phyloP scores from a whole-genome alignment of 768 basidiomycete genomes.

The Boletus vinaceobasis region DNA sequence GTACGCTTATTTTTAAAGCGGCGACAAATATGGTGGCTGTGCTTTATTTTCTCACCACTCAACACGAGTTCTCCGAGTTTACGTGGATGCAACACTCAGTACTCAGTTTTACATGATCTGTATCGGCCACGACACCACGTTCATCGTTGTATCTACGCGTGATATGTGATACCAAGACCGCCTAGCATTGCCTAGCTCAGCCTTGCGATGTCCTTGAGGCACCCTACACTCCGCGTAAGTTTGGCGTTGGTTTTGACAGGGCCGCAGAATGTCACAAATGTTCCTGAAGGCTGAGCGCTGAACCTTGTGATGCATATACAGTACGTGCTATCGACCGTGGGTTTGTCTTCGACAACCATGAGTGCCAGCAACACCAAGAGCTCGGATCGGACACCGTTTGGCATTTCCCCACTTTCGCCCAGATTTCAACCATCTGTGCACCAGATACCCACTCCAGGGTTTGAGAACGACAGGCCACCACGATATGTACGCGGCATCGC shows the following conservation, averaged over 20 bases:
- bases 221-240: not conserved
- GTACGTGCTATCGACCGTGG: not conserved
- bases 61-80: constrained; percentile 7
- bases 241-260: not conserved
- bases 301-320: not conserved
- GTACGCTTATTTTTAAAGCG: constrained; percentile 37
- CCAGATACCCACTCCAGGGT: constrained; percentile 45
- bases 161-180: not conserved
- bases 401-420: constrained; percentile 23
- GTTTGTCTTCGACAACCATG: constrained; percentile 4
- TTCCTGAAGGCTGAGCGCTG: not conserved
- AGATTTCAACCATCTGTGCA: constrained; percentile 45
- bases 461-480: constrained; percentile 32
- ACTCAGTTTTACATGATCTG: not conserved
- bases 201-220: constrained; percentile 9
- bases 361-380: not conserved
- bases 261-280: not conserved
- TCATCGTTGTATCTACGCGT: too few species aligned
- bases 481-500: constrained; percentile 39
- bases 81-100: not conserved
- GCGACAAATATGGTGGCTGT: constrained; percentile 31
- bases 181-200: not conserved
- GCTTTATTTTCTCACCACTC: constrained; percentile 14
- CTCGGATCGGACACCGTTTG: not conserved
- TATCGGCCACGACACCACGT: not conserved